Conservation (phyloP, 2,329 filamentous ascomycete species). For the Beauveria bassiana region DNA sequence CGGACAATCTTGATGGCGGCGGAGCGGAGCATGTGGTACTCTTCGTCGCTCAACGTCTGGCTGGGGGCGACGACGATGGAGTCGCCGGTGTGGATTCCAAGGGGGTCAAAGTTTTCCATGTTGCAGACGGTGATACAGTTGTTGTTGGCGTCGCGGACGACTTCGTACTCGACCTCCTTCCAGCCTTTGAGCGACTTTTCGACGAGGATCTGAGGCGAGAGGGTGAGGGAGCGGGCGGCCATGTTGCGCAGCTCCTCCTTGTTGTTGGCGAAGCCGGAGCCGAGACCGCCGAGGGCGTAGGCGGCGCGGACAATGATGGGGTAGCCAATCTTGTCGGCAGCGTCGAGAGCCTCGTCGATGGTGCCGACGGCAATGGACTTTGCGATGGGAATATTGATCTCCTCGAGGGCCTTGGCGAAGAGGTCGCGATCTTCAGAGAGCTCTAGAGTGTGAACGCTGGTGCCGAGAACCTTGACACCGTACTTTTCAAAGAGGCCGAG, state of each 20-base stretch:
- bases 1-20: conserved; percentile 98
- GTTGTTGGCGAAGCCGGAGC: conserved; percentile 93
- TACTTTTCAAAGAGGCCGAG: conserved; percentile 94
- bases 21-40: conserved; percentile 98
- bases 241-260: conserved; percentile 89
- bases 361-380: conserved; percentile 90
- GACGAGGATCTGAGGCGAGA: conserved; percentile 92
- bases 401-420: conserved; percentile 89
- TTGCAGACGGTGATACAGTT: conserved; percentile 99
- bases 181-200: conserved; percentile 99
- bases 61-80: conserved; percentile 96
- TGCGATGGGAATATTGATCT: conserved; percentile 96
- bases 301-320: conserved; percentile 97
- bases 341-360: conserved; percentile 83
- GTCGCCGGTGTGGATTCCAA: conserved; percentile 96
- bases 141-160: conserved; percentile 92
- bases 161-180: conserved; percentile 99
- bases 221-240: conserved; percentile 82
- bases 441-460: conserved; percentile 88
- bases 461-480: conserved; percentile 90
- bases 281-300: conserved; percentile 91
- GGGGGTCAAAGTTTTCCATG: conserved; percentile 80
- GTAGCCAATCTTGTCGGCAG: conserved; percentile 82
- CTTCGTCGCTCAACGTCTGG: conserved; percentile 95
- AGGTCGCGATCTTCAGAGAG: conserved; percentile 93